phyloP scores from a whole-genome alignment of 208 protist species.

The Trichomonas gallinae region DNA sequence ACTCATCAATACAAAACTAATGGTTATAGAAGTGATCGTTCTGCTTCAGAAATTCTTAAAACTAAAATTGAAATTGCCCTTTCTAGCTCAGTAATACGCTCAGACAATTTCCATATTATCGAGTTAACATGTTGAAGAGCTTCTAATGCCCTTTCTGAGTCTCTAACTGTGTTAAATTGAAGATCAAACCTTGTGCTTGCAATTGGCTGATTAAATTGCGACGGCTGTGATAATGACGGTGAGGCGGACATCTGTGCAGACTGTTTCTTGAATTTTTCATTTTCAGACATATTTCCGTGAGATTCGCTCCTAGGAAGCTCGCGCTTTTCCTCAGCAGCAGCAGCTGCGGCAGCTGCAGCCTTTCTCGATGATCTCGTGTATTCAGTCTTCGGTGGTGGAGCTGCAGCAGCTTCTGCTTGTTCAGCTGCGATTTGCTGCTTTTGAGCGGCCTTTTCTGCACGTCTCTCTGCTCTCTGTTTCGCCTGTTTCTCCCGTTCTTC shows the following conservation, averaged over 20 bases:
- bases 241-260: not conserved
- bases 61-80: not conserved
- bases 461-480: not conserved
- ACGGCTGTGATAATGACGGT: not conserved
- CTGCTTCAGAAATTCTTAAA: not conserved
- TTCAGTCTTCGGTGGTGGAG: not conserved
- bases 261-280: not conserved
- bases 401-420: not conserved
- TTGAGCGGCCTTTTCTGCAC: not conserved
- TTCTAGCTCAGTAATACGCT: not conserved
- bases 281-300: not conserved
- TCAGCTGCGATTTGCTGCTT: not conserved
- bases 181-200: not conserved
- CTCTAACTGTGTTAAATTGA: not conserved
- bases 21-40: not conserved
- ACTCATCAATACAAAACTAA: too few species aligned
- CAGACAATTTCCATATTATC: not conserved
- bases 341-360: not conserved
- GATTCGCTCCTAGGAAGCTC: not conserved
- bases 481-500: not conserved
- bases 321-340: not conserved
- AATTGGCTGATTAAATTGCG: not conserved
- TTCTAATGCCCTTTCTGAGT: not conserved
- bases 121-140: not conserved
- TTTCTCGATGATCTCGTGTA: not conserved